phyloP scores from a whole-genome alignment of 345 rosid genomes.

The Salix viminalis region DNA sequence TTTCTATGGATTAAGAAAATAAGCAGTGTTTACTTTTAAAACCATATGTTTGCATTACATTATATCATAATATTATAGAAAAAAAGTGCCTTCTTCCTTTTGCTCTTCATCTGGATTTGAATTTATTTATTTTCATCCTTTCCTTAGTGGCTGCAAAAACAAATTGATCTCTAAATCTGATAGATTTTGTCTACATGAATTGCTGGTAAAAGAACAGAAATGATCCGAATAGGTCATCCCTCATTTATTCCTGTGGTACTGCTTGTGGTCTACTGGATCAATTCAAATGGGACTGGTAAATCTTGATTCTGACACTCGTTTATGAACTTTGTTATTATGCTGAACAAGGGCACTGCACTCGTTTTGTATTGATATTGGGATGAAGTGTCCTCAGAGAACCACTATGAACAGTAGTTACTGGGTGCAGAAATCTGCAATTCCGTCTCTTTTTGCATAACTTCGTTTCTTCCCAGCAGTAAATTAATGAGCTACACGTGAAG shows the following conservation, averaged over 20 bases:
- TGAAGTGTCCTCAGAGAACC: not conserved
- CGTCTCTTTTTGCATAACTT: not conserved
- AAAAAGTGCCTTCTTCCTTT: not conserved
- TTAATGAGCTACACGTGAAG: conserved; percentile 7
- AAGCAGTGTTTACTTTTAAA: not conserved
- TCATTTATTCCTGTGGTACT: not conserved
- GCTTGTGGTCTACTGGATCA: not conserved
- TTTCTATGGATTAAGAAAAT: not conserved
- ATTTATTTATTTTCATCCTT: not conserved
- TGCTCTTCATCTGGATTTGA: not conserved
- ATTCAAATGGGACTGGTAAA: not conserved
- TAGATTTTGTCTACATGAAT: not conserved
- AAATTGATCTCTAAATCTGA: too few species aligned
- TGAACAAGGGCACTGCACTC: not conserved
- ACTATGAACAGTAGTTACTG: not conserved
- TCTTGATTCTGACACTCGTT: not conserved
- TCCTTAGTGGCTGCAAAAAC: too few species aligned
- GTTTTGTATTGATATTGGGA: not conserved
- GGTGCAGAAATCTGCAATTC: not conserved
- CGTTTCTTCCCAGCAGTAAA: not conserved
- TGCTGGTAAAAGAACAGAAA: not conserved
- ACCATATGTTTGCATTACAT: not conserved
- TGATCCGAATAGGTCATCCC: not conserved
- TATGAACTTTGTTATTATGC: not conserved
- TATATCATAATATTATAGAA: not conserved